Conservation (phyloP, 495 filamentous ascomycete species). For the Opeltia flavorubescens region DNA sequence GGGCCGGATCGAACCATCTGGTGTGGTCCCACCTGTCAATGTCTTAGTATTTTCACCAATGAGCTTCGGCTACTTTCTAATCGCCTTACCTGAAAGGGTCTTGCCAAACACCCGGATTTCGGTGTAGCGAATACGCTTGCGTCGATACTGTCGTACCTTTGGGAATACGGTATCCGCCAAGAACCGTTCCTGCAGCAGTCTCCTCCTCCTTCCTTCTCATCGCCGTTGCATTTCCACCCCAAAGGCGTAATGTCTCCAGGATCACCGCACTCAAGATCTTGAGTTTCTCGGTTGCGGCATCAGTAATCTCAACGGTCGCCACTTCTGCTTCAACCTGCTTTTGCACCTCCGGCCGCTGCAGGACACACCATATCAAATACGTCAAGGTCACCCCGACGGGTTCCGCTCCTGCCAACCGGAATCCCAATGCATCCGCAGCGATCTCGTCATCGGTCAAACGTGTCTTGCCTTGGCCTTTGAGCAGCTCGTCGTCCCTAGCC, state of each 20-base stretch:
- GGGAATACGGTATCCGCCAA: slow-evolving; percentile 8
- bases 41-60: neutral
- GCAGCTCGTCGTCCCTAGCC: slow-evolving; percentile 1
- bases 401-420: slow-evolving; percentile 6
- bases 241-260: slow-evolving; percentile 6
- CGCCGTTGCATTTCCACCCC: slow-evolving; percentile 1
- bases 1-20: slow-evolving; percentile 3
- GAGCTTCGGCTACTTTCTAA: neutral
- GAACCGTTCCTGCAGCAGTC: neutral
- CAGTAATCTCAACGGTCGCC: slow-evolving; percentile 1
- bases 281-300: slow-evolving; percentile 1
- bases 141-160: slow-evolving; percentile 2
- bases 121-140: slow-evolving; percentile 5
- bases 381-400: slow-evolving; percentile 2
- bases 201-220: slow-evolving; percentile 3
- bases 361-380: slow-evolving; percentile 7
- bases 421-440: slow-evolving; percentile 5
- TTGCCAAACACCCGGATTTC: slow-evolving; percentile 7
- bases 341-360: slow-evolving; percentile 7
- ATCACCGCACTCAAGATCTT: slow-evolving; percentile 7
- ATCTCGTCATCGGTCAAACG: slow-evolving; percentile 7
- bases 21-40: slow-evolving; percentile 6
- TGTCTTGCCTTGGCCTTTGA: neutral
- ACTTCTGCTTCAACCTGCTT: slow-evolving; percentile 8
- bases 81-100: slow-evolving; percentile 4